A percentile compares a stretch with the other conserved stretches of the same genome.
Conservation (phyloP, 2,329 filamentous ascomycete species). For the Beauveria pseudobassiana region DNA sequence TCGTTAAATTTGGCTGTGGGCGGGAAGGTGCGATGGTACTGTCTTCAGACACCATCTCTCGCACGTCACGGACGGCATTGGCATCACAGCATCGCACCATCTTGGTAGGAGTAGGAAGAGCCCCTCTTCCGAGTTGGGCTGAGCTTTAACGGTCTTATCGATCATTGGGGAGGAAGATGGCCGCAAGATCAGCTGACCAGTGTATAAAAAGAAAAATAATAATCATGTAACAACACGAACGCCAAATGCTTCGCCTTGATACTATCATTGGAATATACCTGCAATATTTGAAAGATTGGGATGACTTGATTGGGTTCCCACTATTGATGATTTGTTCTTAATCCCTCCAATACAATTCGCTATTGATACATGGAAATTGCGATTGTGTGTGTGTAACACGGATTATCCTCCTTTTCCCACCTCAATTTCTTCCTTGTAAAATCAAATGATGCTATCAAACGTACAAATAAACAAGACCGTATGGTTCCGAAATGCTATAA, state of each 20-base stretch:
- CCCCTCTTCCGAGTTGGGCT: too few species aligned
- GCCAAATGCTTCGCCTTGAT: not conserved
- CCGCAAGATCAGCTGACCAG: too few species aligned
- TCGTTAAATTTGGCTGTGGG: too few species aligned
- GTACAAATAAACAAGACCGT: not conserved
- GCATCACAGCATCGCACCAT: too few species aligned
- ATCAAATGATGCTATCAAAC: not conserved
- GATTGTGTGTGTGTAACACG: not conserved
- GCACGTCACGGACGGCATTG: too few species aligned
- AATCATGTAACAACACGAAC: not conserved
- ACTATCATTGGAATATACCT: not conserved
- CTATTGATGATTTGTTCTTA: not conserved
- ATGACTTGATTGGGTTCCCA: not conserved
- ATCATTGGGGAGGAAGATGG: too few species aligned
- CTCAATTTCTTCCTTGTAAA: not conserved
- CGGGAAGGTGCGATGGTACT: too few species aligned
- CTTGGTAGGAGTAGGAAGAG: too few species aligned
- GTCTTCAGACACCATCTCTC: too few species aligned
- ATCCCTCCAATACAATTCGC: not conserved
- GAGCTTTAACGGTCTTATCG: too few species aligned
- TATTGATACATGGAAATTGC: constrained; percentile 1
- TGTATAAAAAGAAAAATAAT: not conserved
- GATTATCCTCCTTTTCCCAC: not conserved
- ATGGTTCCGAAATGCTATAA: not conserved
- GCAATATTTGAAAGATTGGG: not conserved